Conservation (phyloP, 1,284 basidiomycete species). For the Lentinus polychrous region DNA sequence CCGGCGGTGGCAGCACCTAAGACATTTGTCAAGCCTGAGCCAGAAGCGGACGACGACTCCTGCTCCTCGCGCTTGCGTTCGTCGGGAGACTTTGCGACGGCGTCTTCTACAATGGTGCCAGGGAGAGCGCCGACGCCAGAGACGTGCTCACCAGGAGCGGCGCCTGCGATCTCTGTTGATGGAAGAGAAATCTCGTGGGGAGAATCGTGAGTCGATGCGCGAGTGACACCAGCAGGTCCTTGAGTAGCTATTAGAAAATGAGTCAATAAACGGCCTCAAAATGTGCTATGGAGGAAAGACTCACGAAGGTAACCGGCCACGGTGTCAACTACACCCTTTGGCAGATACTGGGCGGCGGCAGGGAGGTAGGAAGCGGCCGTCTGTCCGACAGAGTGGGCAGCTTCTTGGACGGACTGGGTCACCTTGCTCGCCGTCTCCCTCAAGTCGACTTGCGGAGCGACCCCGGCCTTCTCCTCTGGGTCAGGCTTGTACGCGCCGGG, state of each 20-base stretch:
- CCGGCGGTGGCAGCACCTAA: not conserved
- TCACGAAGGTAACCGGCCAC: slow-evolving; percentile 24
- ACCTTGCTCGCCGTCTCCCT: not conserved
- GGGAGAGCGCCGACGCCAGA: slow-evolving; percentile 35
- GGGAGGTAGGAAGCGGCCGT: slow-evolving; percentile 23
- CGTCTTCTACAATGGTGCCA: slow-evolving; percentile 27
- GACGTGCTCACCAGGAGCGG: slow-evolving; percentile 19
- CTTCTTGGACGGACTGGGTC: slow-evolving; percentile 6
- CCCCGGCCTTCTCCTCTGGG: slow-evolving; percentile 3
- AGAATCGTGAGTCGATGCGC: slow-evolving; percentile 21
- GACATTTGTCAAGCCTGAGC: not conserved
- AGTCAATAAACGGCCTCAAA: not conserved
- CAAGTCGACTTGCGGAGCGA: slow-evolving; percentile 8
- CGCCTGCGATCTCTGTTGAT: slow-evolving; percentile 23
- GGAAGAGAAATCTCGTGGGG: slow-evolving; percentile 22
- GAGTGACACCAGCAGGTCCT: slow-evolving; percentile 10
- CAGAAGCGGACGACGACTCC: not conserved
- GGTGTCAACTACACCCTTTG: slow-evolving; percentile 19
- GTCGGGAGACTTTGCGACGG: slow-evolving; percentile 35
- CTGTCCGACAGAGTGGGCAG: slow-evolving; percentile 15
- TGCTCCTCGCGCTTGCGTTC: slow-evolving; percentile 14
- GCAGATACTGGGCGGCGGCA: slow-evolving; percentile 13
- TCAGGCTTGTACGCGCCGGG: slow-evolving; percentile 23
- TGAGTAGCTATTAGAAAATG: not conserved
- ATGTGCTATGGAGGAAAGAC: slow-evolving; percentile 9